Percentiles rank a stretch among this genome's conserved stretches.
These are phyloP conservation scores for Setaria viridis DNA, from an alignment of 202 grass and related monocot genomes.

Conservation along the genomic window DNA sequence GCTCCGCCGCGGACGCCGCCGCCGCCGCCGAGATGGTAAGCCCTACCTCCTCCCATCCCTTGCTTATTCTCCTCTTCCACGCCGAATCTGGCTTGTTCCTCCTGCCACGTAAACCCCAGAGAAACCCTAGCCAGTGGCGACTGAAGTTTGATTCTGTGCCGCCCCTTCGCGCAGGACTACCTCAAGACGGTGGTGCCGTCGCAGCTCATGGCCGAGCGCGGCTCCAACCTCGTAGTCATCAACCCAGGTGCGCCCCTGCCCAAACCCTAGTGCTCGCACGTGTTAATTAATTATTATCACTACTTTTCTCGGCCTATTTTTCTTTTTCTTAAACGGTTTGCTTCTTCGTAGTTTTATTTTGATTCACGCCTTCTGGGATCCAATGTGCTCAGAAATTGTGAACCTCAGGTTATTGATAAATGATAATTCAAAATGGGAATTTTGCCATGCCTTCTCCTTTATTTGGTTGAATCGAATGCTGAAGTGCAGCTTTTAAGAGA, in stretches of 20 bases:
- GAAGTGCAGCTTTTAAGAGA: background rate
- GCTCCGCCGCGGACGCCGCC: background rate
- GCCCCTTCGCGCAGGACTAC: slow-evolving; percentile 66
- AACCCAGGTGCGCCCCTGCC: slow-evolving; percentile 68
- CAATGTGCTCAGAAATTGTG: background rate
- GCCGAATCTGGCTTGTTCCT: background rate
- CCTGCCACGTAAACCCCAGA: background rate
- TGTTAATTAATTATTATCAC: background rate
- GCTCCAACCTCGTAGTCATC: slow-evolving; percentile 90
- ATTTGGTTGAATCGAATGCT: background rate
- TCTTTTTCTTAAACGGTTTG: background rate
- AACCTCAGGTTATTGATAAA: background rate
- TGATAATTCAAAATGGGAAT: slow-evolving; percentile 1
- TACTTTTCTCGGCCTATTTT: background rate
- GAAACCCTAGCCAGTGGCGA: slow-evolving; percentile 43
- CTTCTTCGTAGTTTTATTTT: background rate
- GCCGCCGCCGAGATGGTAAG: slow-evolving; percentile 38
- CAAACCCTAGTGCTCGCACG: slow-evolving; percentile 34
- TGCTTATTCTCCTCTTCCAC: background rate
- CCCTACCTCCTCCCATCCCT: background rate
- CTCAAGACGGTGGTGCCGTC: slow-evolving; percentile 89
- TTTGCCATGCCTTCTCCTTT: background rate
- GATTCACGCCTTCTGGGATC: background rate
- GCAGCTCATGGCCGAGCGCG: slow-evolving; percentile 87
- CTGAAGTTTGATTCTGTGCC: slow-evolving; percentile 23